These are phyloP conservation scores for Lyophyllum decastes DNA, from an alignment of 768 basidiomycete genomes.

Conservation along the genomic window DNA sequence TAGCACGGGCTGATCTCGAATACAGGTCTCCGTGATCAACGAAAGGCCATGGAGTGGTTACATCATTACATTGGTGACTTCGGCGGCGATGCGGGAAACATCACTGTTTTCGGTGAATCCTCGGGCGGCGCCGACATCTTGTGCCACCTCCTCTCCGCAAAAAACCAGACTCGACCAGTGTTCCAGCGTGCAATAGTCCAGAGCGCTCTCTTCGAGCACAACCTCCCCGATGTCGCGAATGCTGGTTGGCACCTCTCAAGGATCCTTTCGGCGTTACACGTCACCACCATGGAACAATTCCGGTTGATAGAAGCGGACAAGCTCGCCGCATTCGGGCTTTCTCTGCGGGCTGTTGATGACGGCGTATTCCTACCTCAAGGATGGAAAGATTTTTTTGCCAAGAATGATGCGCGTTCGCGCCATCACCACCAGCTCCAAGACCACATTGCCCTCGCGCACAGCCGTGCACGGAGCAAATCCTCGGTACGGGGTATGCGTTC, in stretches of 20 bases:
- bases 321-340: slow-evolving; percentile 53
- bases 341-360: slow-evolving; percentile 64
- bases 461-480: slow-evolving; percentile 23
- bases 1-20: slow-evolving; percentile 8
- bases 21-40: slow-evolving; percentile 64
- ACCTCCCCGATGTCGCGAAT: slow-evolving; percentile 55
- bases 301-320: slow-evolving; percentile 58
- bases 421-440: slow-evolving; percentile 28
- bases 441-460: slow-evolving; percentile 22
- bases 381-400: slow-evolving; percentile 52
- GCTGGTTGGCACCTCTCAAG: slow-evolving; percentile 72
- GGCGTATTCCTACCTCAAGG: slow-evolving; percentile 65
- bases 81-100: slow-evolving; percentile 66
- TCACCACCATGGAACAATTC: slow-evolving; percentile 61
- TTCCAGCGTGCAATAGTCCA: slow-evolving; percentile 80
- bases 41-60: slow-evolving; percentile 64
- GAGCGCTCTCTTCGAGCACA: slow-evolving; percentile 64
- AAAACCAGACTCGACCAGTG: slow-evolving; percentile 59
- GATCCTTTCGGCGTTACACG: slow-evolving; percentile 55
- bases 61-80: slow-evolving; percentile 60
- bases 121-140: slow-evolving; percentile 61
- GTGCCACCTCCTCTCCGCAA: slow-evolving; percentile 61
- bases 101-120: slow-evolving; percentile 52
- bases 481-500: slow-evolving; percentile 19
- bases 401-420: slow-evolving; percentile 30